These are phyloP conservation scores for Miamiensis avidus DNA, from an alignment of 169 alveolate species.

Conservation along the genomic window DNA sequence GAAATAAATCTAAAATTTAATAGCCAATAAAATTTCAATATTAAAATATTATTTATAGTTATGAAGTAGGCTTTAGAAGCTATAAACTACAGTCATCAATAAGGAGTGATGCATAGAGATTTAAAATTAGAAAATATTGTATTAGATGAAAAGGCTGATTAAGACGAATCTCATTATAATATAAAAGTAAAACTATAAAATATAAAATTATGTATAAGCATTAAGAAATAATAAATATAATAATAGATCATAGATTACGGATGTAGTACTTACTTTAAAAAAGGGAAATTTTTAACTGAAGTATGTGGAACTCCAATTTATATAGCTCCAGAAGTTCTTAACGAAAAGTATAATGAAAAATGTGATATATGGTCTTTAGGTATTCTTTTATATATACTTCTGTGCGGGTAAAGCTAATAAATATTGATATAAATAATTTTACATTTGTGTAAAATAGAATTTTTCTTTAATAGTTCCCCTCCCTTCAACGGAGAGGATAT, in stretches of 20 bases:
- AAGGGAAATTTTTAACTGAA: constrained; percentile 19
- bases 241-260: constrained; percentile 54
- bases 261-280: constrained; percentile 21
- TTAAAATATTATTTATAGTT: constrained; percentile 5
- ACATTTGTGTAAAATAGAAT: background rate
- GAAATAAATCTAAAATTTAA: too few species aligned
- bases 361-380: constrained; percentile 80
- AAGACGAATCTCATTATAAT: constrained; percentile 39
- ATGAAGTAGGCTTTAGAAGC: constrained; percentile 84
- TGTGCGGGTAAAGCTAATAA: constrained; percentile 34
- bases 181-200: background rate
- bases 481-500: constrained; percentile 23
- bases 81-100: constrained; percentile 78
- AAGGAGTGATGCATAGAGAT: constrained; percentile 83
- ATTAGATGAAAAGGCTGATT: constrained; percentile 34
- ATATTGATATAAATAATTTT: background rate
- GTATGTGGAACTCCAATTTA: constrained; percentile 61
- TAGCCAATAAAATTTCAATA: background rate
- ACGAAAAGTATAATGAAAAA: constrained; percentile 51
- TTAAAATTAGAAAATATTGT: constrained; percentile 77
- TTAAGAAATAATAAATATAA: constrained; percentile 20
- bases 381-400: constrained; percentile 51
- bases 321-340: constrained; percentile 62
- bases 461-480: constrained; percentile 3
- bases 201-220: background rate